Conservation (phyloP, 805 yeast species). For the Suhomyces pyralidae region DNA sequence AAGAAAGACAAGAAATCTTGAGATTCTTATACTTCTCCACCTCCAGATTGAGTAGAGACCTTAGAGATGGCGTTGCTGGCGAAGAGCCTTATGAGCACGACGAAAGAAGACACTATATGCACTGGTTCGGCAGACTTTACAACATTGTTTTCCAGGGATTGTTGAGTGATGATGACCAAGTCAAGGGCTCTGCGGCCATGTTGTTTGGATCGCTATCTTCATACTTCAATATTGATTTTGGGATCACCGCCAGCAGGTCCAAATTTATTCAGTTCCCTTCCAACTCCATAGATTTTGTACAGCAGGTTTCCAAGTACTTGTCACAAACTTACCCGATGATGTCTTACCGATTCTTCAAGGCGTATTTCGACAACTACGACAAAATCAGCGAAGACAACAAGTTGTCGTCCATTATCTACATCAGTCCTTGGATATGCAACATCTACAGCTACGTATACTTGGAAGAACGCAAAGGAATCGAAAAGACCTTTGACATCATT, state of each 20-base stretch:
- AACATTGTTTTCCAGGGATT: constrained; percentile 68
- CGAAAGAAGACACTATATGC: constrained; percentile 21
- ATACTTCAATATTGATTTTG: constrained; percentile 58
- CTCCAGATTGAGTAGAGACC: constrained; percentile 37
- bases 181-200: constrained; percentile 61
- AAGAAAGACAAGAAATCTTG: constrained; percentile 56
- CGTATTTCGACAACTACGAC: constrained; percentile 45
- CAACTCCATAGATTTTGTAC: constrained; percentile 60
- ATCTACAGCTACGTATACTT: constrained; percentile 56
- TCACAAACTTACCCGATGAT: constrained; percentile 55
- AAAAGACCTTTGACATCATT: constrained; percentile 56
- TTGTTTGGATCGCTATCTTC: constrained; percentile 60
- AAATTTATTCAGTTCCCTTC: constrained; percentile 66
- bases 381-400: constrained; percentile 32
- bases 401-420: constrained; percentile 46
- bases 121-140: constrained; percentile 56
- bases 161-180: constrained; percentile 54
- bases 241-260: constrained; percentile 52
- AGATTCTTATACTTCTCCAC: constrained; percentile 67
- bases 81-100: not conserved
- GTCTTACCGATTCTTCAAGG: constrained; percentile 58
- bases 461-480: constrained; percentile 58
- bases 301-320: constrained; percentile 53
- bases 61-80: constrained; percentile 7
- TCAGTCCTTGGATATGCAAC: constrained; percentile 75